Percentiles rank a stretch among this genome's conserved stretches.
Evolutionary conservation across 225 moss, liverwort and hornwort genomes (phyloP).

Genomic region (Marchantia paleacea): DNA sequence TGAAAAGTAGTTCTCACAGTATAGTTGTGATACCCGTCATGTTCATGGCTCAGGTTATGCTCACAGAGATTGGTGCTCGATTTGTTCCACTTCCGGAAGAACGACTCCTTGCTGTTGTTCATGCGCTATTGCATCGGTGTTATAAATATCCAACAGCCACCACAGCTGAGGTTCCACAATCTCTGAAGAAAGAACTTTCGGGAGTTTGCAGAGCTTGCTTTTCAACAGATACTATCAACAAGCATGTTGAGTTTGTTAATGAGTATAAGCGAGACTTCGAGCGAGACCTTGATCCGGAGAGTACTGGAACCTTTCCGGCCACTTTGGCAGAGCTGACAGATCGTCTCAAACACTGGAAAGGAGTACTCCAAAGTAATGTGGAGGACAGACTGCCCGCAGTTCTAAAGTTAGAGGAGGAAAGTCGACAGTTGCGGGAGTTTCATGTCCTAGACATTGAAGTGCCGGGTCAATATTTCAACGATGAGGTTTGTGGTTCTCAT

Average conservation of each 20-base stretch:
- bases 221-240: slow-evolving; percentile 93
- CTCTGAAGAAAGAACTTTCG: slow-evolving; percentile 93
- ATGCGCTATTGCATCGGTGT: slow-evolving; percentile 92
- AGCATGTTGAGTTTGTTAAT: slow-evolving; percentile 97
- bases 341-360: slow-evolving; percentile 96
- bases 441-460: slow-evolving; percentile 99
- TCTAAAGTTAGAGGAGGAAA: slow-evolving; percentile 97
- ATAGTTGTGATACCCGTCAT: too few relatives aligned
- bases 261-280: slow-evolving; percentile 99
- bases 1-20: too few relatives aligned
- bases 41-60: slow-evolving; percentile 66
- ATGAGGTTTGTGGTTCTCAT: slow-evolving; percentile 55
- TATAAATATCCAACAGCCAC: slow-evolving; percentile 99
- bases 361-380: slow-evolving; percentile 90
- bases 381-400: slow-evolving; percentile 97
- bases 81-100: slow-evolving; percentile 99
- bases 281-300: slow-evolving; percentile 94
- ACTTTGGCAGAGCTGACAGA: slow-evolving; percentile 93
- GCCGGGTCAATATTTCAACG: slow-evolving; percentile 97
- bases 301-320: slow-evolving; percentile 93
- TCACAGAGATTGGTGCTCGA: slow-evolving; percentile 97
- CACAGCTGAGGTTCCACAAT: slow-evolving; percentile 98
- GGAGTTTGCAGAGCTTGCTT: slow-evolving; percentile 99
- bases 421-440: slow-evolving; percentile 88
- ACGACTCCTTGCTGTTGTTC: slow-evolving; percentile 90